phyloP scores from a whole-genome alignment of 805 yeast species.

The Saccharomycopsis guyanensis region DNA sequence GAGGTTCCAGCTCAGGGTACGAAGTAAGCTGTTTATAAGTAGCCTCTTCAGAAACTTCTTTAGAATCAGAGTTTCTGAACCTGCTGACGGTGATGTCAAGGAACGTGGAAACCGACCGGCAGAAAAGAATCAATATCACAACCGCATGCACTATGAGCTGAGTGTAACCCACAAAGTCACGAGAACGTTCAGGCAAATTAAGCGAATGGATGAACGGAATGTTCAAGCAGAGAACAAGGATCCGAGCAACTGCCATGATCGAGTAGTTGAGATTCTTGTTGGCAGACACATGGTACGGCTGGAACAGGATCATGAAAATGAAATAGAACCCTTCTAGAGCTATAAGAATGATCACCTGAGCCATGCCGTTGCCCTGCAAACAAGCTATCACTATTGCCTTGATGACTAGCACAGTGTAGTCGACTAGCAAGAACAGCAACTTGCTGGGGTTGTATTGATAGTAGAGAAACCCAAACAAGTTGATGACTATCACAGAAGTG shows the following conservation, averaged over 20 bases:
- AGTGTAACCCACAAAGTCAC: slow-evolving; percentile 38
- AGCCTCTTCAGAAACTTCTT: background rate
- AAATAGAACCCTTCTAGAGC: slow-evolving; percentile 30
- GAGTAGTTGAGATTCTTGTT: slow-evolving; percentile 28
- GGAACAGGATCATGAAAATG: slow-evolving; percentile 23
- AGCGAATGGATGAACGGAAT: slow-evolving; percentile 36
- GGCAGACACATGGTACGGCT: slow-evolving; percentile 29
- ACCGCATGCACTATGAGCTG: slow-evolving; percentile 34
- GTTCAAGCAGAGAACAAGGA: slow-evolving; percentile 35
- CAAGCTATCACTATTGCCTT: slow-evolving; percentile 38
- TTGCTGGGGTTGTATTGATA: slow-evolving; percentile 36
- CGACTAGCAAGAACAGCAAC: slow-evolving; percentile 33
- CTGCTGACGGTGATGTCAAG: slow-evolving; percentile 9
- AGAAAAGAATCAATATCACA: slow-evolving; percentile 22
- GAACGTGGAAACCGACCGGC: slow-evolving; percentile 4
- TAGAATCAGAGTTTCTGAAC: background rate
- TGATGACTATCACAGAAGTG: slow-evolving; percentile 39
- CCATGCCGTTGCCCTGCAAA: slow-evolving; percentile 36
- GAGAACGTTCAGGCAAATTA: slow-evolving; percentile 29
- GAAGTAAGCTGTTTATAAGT: background rate
- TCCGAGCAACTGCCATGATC: slow-evolving; percentile 32
- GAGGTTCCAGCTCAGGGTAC: background rate
- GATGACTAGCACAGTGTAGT: slow-evolving; percentile 28
- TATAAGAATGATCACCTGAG: slow-evolving; percentile 36
- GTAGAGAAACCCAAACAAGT: slow-evolving; percentile 41